phyloP scores from a whole-genome alignment of 1,284 basidiomycete species.

The Athelia sp. region DNA sequence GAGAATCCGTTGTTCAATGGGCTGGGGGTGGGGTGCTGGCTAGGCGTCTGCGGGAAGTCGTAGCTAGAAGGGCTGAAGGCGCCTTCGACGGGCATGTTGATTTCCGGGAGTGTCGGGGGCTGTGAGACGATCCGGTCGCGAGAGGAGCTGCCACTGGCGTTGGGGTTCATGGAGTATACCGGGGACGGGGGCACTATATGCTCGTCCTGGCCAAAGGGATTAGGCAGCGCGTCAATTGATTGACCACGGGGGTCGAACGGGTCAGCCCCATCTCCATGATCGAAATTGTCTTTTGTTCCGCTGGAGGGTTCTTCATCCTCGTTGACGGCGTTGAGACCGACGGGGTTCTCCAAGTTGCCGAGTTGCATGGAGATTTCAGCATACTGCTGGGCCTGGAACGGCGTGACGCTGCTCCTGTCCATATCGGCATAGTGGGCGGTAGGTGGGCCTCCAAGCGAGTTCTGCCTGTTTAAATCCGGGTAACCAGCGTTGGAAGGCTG shows the following conservation, averaged over 20 bases:
- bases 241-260: constrained; percentile 26
- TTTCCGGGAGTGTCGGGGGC: constrained; percentile 52
- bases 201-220: constrained; percentile 4
- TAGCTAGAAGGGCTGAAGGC: constrained; percentile 16
- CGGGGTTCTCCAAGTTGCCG: constrained; percentile 38
- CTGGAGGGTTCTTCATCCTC: constrained; percentile 15
- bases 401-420: constrained; percentile 60
- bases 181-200: constrained; percentile 1
- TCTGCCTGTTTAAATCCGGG: not conserved
- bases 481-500: constrained; percentile 15
- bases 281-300: constrained; percentile 17
- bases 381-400: constrained; percentile 70
- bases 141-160: constrained; percentile 28
- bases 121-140: constrained; percentile 40
- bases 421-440: constrained; percentile 64
- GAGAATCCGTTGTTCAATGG: constrained; percentile 12
- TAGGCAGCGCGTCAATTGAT: not conserved
- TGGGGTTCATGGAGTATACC: constrained; percentile 28
- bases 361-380: constrained; percentile 59
- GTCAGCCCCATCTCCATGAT: constrained; percentile 3
- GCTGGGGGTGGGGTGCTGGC: constrained; percentile 14
- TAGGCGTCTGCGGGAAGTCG: constrained; percentile 11
- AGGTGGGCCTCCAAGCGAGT: constrained; percentile 7
- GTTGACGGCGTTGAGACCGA: constrained; percentile 27
- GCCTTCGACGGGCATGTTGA: too few species aligned